These are phyloP conservation scores for Ceratocystis destructans DNA, from an alignment of 2,329 filamentous ascomycete species.

Conservation along the genomic window DNA sequence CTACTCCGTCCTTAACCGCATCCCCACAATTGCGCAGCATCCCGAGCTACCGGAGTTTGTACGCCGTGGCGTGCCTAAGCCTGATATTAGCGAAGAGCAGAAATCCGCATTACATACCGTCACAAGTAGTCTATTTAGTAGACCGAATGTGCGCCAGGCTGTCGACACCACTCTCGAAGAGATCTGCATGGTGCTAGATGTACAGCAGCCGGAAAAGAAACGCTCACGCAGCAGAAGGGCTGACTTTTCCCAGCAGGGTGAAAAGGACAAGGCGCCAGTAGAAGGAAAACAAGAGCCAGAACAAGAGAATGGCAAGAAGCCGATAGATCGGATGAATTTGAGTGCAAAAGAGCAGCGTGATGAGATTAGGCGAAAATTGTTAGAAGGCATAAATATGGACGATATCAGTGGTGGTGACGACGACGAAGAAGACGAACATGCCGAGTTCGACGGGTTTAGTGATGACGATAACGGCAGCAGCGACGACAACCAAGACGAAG, in stretches of 20 bases:
- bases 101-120: constrained; percentile 42
- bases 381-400: constrained; percentile 18
- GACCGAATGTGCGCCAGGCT: constrained; percentile 36
- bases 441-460: constrained; percentile 20
- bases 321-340: constrained; percentile 25
- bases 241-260: constrained; percentile 22
- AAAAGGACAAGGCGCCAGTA: constrained; percentile 21
- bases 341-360: constrained; percentile 13
- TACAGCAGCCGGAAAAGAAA: constrained; percentile 35
- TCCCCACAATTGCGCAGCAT: constrained; percentile 39
- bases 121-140: constrained; percentile 43
- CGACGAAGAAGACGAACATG: constrained; percentile 23
- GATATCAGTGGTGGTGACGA: constrained; percentile 24
- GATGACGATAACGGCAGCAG: constrained; percentile 21
- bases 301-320: constrained; percentile 18
- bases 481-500: constrained; percentile 24
- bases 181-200: constrained; percentile 36
- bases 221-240: constrained; percentile 24
- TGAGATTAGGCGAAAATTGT: constrained; percentile 11
- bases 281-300: constrained; percentile 22
- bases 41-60: constrained; percentile 38
- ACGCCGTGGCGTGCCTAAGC: constrained; percentile 35
- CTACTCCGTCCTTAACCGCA: constrained; percentile 39
- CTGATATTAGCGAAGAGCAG: constrained; percentile 40
- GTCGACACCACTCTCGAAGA: constrained; percentile 36